phyloP scores from a whole-genome alignment of 2,329 filamentous ascomycete genomes.

The Orbilia quercus region DNA sequence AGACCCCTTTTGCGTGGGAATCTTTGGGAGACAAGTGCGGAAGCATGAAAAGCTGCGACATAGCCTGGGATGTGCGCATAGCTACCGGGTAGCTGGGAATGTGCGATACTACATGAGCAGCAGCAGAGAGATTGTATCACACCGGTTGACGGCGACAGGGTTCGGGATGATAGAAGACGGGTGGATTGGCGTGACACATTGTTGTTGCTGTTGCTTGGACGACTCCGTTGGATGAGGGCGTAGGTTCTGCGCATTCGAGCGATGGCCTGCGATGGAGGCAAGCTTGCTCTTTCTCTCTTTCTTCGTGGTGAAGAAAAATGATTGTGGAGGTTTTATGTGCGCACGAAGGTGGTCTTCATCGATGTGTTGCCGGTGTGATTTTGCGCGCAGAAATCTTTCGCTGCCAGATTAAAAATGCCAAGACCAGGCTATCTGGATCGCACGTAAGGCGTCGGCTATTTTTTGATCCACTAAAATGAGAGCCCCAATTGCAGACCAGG shows the following conservation, averaged over 20 bases:
- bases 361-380: conserved; percentile 45
- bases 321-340: too few relatives aligned
- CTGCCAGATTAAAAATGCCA: background rate
- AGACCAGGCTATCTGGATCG: conserved; percentile 8
- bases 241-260: conserved; percentile 26
- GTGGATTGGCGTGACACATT: conserved; percentile 22
- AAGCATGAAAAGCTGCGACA: conserved; percentile 27
- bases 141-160: conserved; percentile 18
- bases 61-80: conserved; percentile 15
- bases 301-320: too few relatives aligned
- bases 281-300: too few relatives aligned
- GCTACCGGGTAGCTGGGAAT: conserved; percentile 23
- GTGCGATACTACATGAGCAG: conserved; percentile 38
- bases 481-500: too few relatives aligned
- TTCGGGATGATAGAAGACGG: conserved; percentile 6
- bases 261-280: background rate
- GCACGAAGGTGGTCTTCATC: too few relatives aligned
- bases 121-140: conserved; percentile 37
- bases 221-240: conserved; percentile 35
- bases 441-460: conserved; percentile 41
- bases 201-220: conserved; percentile 48
- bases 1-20: too few relatives aligned
- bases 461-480: conserved; percentile 11
- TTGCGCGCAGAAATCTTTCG: background rate
- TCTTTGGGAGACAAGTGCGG: background rate